Evolutionary conservation across 2,329 filamentous ascomycete genomes (phyloP).

Genomic region (Nemania sp.): DNA sequence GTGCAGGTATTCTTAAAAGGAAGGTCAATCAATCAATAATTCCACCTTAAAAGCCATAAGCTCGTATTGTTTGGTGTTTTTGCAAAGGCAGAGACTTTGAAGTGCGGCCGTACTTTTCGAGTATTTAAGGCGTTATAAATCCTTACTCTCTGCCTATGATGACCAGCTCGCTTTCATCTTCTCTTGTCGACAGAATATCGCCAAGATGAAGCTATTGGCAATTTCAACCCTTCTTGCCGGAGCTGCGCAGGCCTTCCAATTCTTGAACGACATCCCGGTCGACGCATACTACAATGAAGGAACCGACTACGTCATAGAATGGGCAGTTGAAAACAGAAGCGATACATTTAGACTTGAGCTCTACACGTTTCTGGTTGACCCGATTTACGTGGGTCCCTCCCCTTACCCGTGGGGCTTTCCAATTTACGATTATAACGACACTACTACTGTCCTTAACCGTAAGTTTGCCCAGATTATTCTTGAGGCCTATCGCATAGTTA

Average conservation of each 20-base stretch:
- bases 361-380: conserved; percentile 22
- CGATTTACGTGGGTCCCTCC: conserved; percentile 18
- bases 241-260: conserved; percentile 24
- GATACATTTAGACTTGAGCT: conserved; percentile 31
- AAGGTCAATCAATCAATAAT: conserved; percentile 16
- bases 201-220: conserved; percentile 25
- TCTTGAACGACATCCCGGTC: conserved; percentile 29
- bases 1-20: conserved; percentile 19
- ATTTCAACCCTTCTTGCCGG: conserved; percentile 25
- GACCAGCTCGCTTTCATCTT: neutral
- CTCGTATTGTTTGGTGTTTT: too few relatives aligned
- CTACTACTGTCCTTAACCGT: conserved; percentile 28
- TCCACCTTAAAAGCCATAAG: too few relatives aligned
- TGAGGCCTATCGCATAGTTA: neutral
- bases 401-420: conserved; percentile 8
- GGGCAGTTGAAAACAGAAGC: conserved; percentile 13
- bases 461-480: neutral
- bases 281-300: conserved; percentile 27
- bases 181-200: neutral
- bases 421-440: conserved; percentile 29
- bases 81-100: too few relatives aligned
- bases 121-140: conserved; percentile 20
- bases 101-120: neutral
- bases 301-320: conserved; percentile 23
- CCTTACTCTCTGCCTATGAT: neutral